Conservation (phyloP, 169 alveolate species). For the Babesia caballi region DNA sequence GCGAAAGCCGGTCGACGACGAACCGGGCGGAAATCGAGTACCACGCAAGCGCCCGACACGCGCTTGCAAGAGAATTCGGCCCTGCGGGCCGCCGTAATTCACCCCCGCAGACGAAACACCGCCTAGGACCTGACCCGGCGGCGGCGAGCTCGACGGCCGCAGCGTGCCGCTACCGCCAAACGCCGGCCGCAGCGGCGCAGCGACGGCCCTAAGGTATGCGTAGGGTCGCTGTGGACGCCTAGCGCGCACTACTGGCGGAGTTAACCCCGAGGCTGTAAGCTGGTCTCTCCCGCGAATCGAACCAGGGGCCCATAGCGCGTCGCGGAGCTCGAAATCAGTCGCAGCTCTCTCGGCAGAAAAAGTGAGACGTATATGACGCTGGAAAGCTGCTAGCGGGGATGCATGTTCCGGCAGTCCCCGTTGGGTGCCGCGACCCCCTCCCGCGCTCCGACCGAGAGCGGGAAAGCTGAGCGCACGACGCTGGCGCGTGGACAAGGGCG, state of each 20-base stretch:
- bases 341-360: not conserved
- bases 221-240: not conserved
- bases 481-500: too few relatives aligned
- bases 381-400: not conserved
- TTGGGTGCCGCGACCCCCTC: slow-evolving; percentile 42
- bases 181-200: too few relatives aligned
- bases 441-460: slow-evolving; percentile 14
- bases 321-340: not conserved
- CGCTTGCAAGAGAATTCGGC: not conserved
- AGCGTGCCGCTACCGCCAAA: too few relatives aligned
- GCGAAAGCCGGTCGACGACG: not conserved
- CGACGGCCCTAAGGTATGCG: too few relatives aligned
- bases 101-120: too few relatives aligned
- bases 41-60: not conserved
- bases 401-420: slow-evolving; percentile 7
- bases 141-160: too few relatives aligned
- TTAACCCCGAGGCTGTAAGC: slow-evolving; percentile 1
- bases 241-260: slow-evolving; percentile 8
- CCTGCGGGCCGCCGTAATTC: too few relatives aligned
- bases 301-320: slow-evolving; percentile 35
- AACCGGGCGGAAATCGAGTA: not conserved
- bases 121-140: too few relatives aligned
- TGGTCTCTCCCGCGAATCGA: slow-evolving; percentile 5
- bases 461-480: too few relatives aligned
- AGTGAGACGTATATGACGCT: not conserved